Evolutionary conservation across 2,329 filamentous ascomycete species (phyloP).

Genomic region (Colletotrichum trifolii): DNA sequence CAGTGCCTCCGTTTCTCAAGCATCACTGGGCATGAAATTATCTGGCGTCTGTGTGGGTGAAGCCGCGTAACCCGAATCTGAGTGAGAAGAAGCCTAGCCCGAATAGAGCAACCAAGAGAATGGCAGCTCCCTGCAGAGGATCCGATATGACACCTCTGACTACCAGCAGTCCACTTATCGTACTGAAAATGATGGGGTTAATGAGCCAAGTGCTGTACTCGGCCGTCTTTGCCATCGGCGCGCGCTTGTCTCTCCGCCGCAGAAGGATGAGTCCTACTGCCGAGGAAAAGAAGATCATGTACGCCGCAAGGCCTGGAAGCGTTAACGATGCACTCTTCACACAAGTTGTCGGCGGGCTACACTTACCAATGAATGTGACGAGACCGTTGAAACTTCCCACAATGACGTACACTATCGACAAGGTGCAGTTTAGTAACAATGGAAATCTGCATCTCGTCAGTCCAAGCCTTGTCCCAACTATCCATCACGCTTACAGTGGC

Average conservation of each 20-base stretch:
- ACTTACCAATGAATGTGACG: constrained; percentile 40
- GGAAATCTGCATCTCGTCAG: constrained; percentile 36
- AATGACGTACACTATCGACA: constrained; percentile 42
- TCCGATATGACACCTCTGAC: constrained; percentile 42
- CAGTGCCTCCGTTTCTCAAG: constrained; percentile 3
- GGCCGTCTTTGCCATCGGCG: constrained; percentile 29
- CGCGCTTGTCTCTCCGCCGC: constrained; percentile 36
- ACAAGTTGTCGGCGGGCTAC: no score
- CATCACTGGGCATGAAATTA: constrained; percentile 14
- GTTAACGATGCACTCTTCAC: constrained; percentile 7
- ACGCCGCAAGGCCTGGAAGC: constrained; percentile 40
- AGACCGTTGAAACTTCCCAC: constrained; percentile 42
- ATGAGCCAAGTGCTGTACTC: constrained; percentile 40
- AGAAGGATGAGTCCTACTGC: constrained; percentile 42
- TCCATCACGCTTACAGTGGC: constrained; percentile 38
- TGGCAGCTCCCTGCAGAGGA: constrained; percentile 43
- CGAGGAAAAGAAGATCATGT: constrained; percentile 41
- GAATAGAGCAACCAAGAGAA: constrained; percentile 42
- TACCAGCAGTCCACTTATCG: constrained; percentile 42
- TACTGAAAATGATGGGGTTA: constrained; percentile 43
- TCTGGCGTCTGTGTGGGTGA: constrained; percentile 19
- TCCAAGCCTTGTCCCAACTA: constrained; percentile 17
- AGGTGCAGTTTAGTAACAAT: constrained; percentile 39
- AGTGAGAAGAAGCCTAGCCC: constrained; percentile 41
- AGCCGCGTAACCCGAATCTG: constrained; percentile 40